These are phyloP conservation scores for Liriodendron chinense DNA, from an alignment of 164 flowering plant genomes.

Conservation along the genomic window DNA sequence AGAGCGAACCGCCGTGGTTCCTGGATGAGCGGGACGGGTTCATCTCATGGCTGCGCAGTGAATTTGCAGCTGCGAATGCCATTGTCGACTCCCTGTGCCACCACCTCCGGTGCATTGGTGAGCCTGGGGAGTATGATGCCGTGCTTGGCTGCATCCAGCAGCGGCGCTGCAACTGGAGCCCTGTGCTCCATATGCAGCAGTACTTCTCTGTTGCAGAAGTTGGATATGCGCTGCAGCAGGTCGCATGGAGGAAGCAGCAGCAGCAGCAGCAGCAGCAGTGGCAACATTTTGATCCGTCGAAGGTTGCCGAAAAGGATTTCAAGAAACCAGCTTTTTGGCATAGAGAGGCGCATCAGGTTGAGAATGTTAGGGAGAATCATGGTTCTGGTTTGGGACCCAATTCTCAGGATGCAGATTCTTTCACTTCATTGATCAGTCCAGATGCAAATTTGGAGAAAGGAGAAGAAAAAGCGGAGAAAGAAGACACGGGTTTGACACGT, in stretches of 20 bases:
- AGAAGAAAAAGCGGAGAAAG: slow-evolving; percentile 22
- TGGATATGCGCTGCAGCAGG: slow-evolving; percentile 55
- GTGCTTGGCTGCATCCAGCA: slow-evolving; percentile 59
- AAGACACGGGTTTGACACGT: background rate
- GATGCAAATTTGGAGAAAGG: slow-evolving; percentile 16
- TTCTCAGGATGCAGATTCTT: slow-evolving; percentile 19
- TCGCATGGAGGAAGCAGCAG: slow-evolving; percentile 51
- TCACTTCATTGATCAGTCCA: slow-evolving; percentile 2
- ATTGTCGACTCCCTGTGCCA: slow-evolving; percentile 71
- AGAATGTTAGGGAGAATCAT: slow-evolving; percentile 30
- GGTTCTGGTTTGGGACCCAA: slow-evolving; percentile 20
- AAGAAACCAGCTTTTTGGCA: slow-evolving; percentile 31
- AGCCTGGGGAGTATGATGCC: slow-evolving; percentile 70
- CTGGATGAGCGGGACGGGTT: slow-evolving; percentile 77
- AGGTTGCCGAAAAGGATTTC: slow-evolving; percentile 36
- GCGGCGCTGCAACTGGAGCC: slow-evolving; percentile 75
- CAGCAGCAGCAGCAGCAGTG: background rate
- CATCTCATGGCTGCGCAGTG: slow-evolving; percentile 71
- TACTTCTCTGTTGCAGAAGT: slow-evolving; percentile 71
- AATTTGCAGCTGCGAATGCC: slow-evolving; percentile 89
- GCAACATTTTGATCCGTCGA: slow-evolving; percentile 33
- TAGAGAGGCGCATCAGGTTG: too few relatives aligned
- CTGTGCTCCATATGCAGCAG: slow-evolving; percentile 84
- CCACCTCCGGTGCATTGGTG: slow-evolving; percentile 54
- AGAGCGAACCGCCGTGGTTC: slow-evolving; percentile 42